A percentile compares a stretch with the other conserved stretches of the same genome.
These are phyloP conservation scores for Tricholomella constricta DNA, from an alignment of 768 basidiomycete genomes.

Conservation along the genomic window DNA sequence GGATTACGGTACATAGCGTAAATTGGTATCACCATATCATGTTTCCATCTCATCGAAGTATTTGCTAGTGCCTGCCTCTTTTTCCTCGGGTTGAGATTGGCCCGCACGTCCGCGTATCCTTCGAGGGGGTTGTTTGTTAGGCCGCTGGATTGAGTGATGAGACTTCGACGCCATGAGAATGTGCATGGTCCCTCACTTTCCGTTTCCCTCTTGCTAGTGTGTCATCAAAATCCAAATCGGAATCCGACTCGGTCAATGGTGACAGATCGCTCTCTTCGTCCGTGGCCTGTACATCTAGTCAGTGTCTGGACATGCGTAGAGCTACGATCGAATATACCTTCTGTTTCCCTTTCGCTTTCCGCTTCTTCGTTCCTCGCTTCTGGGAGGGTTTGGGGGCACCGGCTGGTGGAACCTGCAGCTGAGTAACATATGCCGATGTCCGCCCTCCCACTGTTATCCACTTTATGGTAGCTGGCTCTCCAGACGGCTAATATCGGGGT, in stretches of 20 bases:
- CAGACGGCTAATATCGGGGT: constrained; percentile 53
- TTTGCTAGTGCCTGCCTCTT: neutral
- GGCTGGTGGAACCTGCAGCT: constrained; percentile 51
- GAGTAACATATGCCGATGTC: constrained; percentile 70
- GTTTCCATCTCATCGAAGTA: neutral
- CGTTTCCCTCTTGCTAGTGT: neutral
- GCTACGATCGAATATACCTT: neutral
- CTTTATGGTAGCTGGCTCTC: constrained; percentile 68
- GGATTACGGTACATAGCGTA: no score
- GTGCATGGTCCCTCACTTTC: neutral
- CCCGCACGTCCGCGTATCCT: neutral
- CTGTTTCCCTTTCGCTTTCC: neutral
- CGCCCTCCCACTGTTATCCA: constrained; percentile 78
- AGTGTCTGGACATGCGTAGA: neutral
- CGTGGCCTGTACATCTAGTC: constrained; percentile 3
- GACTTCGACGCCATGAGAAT: neutral
- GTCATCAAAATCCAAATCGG: constrained; percentile 2
- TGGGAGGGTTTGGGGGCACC: neutral
- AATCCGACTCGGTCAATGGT: constrained; percentile 23
- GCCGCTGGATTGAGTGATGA: neutral
- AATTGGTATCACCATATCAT: no score
- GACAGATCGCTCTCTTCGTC: constrained; percentile 23
- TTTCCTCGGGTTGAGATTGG: neutral
- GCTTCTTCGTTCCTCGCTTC: neutral
- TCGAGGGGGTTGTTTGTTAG: neutral